Percentiles rank a stretch among this genome's conserved stretches.
Evolutionary conservation across 768 basidiomycete species (phyloP).

Genomic region (Boletus tomentosulus): DNA sequence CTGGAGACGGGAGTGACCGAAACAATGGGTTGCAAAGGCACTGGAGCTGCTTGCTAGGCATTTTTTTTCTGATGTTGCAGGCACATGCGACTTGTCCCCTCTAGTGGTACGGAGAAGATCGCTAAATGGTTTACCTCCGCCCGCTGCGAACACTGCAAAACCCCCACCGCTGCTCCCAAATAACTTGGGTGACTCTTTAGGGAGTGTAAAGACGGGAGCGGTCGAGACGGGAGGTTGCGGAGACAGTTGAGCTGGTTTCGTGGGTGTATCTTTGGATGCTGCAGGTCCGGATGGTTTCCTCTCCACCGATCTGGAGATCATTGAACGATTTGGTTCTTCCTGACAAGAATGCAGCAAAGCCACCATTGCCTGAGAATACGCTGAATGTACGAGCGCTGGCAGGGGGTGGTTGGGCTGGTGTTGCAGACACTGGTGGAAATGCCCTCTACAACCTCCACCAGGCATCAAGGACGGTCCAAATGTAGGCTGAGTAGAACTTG

Average conservation of each 20-base stretch:
- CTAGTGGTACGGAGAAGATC: background rate
- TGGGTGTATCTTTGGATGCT: background rate
- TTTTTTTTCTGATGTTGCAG: background rate
- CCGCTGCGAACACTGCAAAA: background rate
- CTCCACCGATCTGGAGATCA: constrained; percentile 41
- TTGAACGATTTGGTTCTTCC: constrained; percentile 51
- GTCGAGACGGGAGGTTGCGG: background rate
- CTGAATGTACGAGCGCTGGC: constrained; percentile 22
- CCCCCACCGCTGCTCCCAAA: background rate
- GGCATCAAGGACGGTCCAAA: constrained; percentile 40
- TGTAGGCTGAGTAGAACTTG: constrained; percentile 1
- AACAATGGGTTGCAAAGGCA: background rate
- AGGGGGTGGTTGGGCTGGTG: constrained; percentile 11
- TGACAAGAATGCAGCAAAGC: constrained; percentile 49
- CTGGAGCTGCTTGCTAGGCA: background rate
- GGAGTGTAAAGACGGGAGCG: background rate
- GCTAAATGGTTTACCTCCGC: background rate
- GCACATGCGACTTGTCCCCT: background rate
- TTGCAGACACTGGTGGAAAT: constrained; percentile 9
- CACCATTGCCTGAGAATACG: constrained; percentile 28
- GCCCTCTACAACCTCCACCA: constrained; percentile 17
- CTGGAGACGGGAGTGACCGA: background rate
- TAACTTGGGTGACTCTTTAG: background rate
- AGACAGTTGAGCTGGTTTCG: background rate
- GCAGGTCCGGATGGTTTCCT: background rate